Evolutionary conservation across 176 grass and related monocot species (phyloP), one percentile per base, ranked within the genome.

Genomic region (Triticum urartu): DNA sequence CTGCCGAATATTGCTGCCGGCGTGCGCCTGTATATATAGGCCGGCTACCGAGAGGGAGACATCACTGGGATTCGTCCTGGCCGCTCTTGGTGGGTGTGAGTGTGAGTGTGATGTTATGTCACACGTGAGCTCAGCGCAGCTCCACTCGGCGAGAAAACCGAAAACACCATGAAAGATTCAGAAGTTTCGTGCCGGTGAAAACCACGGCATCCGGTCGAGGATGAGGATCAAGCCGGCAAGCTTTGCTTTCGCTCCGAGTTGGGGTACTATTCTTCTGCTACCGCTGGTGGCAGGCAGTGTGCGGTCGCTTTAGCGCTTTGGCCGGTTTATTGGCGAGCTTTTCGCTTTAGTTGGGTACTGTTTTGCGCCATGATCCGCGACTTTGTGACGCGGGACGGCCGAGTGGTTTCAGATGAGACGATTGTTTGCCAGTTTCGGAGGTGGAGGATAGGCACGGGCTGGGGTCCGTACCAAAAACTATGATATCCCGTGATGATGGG

Each of bases 291-390:
- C 80, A 52, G 59, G 72, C 72, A 76, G 45, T 32, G 25, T 75
- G 77, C 77, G 20, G 45, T 68, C 25, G 20, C 68, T 85, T 43
- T 89, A 89, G 43, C 72, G 40, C 36, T 78, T 68, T 52, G 18
- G 72, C 14, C 7, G 50, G 50, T 77, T 54, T 43, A 30, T 50
- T 67, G 0, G 28, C 3, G 62, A 52, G 13, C 73, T 0, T 66
- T 52, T 11, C 20, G 42, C 69, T 75, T 75, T 75, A 15, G 74
- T 33, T 75, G 12, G 43, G 50, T 0, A 54, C 58, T 32, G 3
- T 56, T 80, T 48, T 90, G 79, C 72, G 77, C 39, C 88, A 70
- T 82, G 48, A 82, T 82, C 26, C 11, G 22, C 50, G 42, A 56
- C 42, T 80, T 89, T 73, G 15, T 84, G 75, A 73, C 66, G 75